Conservation (phyloP, 306 rosid genomes). For the Malus sylvestris region DNA sequence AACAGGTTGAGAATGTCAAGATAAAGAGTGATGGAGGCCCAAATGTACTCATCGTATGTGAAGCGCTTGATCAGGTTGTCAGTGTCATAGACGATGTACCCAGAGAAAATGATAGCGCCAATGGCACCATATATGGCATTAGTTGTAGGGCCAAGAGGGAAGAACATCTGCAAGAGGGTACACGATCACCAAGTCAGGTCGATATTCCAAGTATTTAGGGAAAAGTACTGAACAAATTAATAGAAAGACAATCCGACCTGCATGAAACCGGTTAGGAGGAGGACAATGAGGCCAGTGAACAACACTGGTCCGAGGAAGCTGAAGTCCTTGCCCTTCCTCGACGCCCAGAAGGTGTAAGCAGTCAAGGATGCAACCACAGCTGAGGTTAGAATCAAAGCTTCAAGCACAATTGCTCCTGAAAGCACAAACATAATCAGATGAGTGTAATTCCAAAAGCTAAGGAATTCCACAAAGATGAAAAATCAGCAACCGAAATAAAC, state of each 20-base stretch:
- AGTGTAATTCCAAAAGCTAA: neutral
- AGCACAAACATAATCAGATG: neutral
- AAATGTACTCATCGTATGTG: slow-evolving; percentile 81
- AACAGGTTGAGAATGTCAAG: slow-evolving; percentile 84
- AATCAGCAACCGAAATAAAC: neutral
- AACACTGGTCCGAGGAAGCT: slow-evolving; percentile 92
- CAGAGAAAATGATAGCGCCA: slow-evolving; percentile 79
- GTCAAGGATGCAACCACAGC: slow-evolving; percentile 80
- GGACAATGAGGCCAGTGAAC: slow-evolving; percentile 64
- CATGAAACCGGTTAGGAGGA: slow-evolving; percentile 64
- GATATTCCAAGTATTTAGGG: neutral
- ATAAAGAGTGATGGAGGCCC: slow-evolving; percentile 86
- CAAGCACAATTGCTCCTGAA: slow-evolving; percentile 88
- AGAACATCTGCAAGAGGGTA: slow-evolving; percentile 52
- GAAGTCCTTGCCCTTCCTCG: slow-evolving; percentile 98
- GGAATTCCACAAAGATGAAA: neutral
- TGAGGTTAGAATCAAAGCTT: slow-evolving; percentile 85
- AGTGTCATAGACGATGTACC: slow-evolving; percentile 78
- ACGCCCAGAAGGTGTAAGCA: slow-evolving; percentile 90
- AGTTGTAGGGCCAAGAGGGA: slow-evolving; percentile 77
- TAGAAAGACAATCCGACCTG: slow-evolving; percentile 42
- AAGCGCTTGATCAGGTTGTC: slow-evolving; percentile 85
- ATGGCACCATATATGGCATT: slow-evolving; percentile 65
- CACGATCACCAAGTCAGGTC: slow-evolving; percentile 11
- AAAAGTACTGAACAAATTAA: neutral